Evolutionary conservation across 345 rosid genomes (phyloP), one percentile per base, ranked within the genome.

Genomic region (Salix suchowensis): DNA sequence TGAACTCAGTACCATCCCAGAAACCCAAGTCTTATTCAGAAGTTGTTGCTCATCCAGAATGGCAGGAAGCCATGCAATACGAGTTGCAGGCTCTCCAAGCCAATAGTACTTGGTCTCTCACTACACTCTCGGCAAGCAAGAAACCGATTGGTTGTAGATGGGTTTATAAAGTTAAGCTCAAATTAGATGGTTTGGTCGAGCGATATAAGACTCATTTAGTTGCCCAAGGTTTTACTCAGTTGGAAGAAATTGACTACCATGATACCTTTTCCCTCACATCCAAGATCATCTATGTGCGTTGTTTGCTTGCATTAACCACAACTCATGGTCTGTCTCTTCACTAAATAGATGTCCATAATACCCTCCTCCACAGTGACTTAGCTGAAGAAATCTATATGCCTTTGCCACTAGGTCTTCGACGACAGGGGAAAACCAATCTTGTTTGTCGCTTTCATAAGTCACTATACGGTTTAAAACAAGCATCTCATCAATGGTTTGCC

Each of bases 391-490:
- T 21, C 0, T 8, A 24, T 12, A 70, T 70, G 21, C 36, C 61
- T 11, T 0, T 3, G 0, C 23, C 21, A 10, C n/a, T 0, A 10
- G 9, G 37, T 5, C 21, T 70, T 24, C 7, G 5, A 0, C 11
- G 19, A 24, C 0, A 40, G 6, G 40, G 46, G 26, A 18, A 32
- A 26, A 2, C 32, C 1, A 2, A 34, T 4, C 19, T 66, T 32
- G 70, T 66, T 6, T 34, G 70, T 66, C 26, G 0, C 46, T 46
- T 66, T 2, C 26, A 66, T n/a, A 18, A 66, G 15, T 66, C n/a
- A 7, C 16, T 34, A 30, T 66, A 66, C 0, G 10, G 0, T 1
- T 16, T 66, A 0, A 66, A 66, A 21, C n/a, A 66, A 39, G n/a
- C 70, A 66, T 34, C 44, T 40, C 24, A 6, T 0, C 7, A 69